Evolutionary conservation across 345 rosid genomes (phyloP).

Genomic region (Garcia nutans): DNA sequence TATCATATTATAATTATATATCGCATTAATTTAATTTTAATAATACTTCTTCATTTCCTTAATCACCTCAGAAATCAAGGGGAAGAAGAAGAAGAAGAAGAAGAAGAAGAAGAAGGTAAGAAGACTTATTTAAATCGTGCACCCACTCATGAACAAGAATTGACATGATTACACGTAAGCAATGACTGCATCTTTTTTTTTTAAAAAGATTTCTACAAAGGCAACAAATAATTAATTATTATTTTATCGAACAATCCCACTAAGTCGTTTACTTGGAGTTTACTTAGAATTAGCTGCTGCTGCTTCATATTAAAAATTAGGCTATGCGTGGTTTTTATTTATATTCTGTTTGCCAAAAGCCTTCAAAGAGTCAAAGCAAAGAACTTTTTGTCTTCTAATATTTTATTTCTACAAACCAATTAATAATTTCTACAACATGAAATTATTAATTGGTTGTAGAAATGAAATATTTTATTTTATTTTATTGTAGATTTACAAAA

Average conservation of each 20-base stretch:
- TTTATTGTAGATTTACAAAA: too few relatives aligned
- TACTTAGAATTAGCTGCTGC: background rate
- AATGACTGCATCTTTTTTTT: conserved; percentile 5
- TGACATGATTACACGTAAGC: conserved; percentile 1
- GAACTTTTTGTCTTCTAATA: background rate
- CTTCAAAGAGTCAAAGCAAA: background rate
- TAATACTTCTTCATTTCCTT: too few relatives aligned
- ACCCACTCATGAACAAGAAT: background rate
- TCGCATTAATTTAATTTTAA: too few relatives aligned
- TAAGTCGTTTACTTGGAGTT: conserved; percentile 20
- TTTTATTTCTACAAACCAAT: background rate
- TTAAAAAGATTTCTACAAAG: background rate
- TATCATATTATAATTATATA: too few relatives aligned
- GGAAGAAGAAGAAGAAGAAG: too few relatives aligned
- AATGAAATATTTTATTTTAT: too few relatives aligned
- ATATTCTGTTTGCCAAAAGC: background rate
- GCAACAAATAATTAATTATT: too few relatives aligned
- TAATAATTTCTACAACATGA: too few relatives aligned
- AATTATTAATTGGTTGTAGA: too few relatives aligned
- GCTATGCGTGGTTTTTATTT: background rate
- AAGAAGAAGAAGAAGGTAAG: too few relatives aligned
- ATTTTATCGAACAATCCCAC: background rate
- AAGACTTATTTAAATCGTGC: background rate
- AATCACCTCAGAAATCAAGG: too few relatives aligned
- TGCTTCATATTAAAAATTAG: background rate